phyloP scores from a whole-genome alignment of 192 early-diverging fungal genomes.

The Physocladia obscura region DNA sequence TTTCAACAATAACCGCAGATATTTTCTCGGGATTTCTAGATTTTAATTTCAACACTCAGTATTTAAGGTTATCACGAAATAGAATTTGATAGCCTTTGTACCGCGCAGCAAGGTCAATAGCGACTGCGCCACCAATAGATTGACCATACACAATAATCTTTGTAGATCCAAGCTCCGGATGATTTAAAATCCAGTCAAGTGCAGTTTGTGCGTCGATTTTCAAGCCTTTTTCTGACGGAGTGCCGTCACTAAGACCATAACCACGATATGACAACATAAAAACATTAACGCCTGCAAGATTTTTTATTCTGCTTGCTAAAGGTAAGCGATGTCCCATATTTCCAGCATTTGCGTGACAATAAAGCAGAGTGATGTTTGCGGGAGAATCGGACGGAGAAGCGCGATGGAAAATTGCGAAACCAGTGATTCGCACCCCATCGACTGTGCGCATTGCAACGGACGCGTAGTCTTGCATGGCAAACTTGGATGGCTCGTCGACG shows the following conservation, averaged over 20 bases:
- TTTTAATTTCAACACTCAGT: not conserved
- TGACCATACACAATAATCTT: conserved; percentile 88
- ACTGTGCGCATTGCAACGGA: not conserved
- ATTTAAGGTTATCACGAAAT: not conserved
- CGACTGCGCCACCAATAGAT: conserved; percentile 95
- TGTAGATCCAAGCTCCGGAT: conserved; percentile 71
- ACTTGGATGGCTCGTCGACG: not conserved
- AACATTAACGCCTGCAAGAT: conserved; percentile 72
- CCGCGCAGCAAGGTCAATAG: conserved; percentile 76
- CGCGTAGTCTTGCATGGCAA: not conserved
- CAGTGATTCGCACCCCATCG: not conserved
- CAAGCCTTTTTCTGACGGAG: conserved; percentile 82
- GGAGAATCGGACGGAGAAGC: not conserved
- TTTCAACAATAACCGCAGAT: conserved; percentile 85
- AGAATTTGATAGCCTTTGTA: too few relatives aligned
- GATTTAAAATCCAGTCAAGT: conserved; percentile 77
- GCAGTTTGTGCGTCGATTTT: conserved; percentile 85
- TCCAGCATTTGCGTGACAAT: conserved; percentile 96
- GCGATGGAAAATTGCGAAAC: not conserved
- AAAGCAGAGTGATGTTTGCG: conserved; percentile 70
- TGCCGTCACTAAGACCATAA: conserved; percentile 88
- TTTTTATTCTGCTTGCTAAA: conserved; percentile 74
- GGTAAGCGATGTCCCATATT: conserved; percentile 98
- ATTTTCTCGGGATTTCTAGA: conserved; percentile 69
- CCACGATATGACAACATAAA: conserved; percentile 98